Conservation (phyloP, 148 eudicot species). For the Heliosperma pusillum region DNA sequence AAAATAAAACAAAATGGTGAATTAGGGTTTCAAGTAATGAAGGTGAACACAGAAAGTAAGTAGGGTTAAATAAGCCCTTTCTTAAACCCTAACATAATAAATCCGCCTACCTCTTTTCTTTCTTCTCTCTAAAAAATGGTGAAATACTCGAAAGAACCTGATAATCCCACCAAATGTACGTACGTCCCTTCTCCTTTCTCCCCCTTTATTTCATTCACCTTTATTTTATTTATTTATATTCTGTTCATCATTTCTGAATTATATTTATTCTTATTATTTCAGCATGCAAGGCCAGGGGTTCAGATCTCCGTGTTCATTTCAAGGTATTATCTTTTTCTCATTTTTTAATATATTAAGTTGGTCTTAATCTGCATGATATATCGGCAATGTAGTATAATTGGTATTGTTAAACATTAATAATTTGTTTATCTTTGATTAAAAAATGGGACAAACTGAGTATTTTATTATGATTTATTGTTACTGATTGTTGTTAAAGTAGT, state of each 20-base stretch:
- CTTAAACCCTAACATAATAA: background rate
- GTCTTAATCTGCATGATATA: too few relatives aligned
- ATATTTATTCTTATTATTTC: background rate
- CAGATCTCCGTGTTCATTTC: constrained; percentile 72
- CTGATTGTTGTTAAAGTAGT: too few relatives aligned
- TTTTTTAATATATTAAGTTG: too few relatives aligned
- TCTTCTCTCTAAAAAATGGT: background rate
- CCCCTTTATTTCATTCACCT: too few relatives aligned
- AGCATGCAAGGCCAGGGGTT: constrained; percentile 87
- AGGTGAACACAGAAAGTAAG: too few relatives aligned
- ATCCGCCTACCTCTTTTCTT: background rate
- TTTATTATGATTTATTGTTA: too few relatives aligned
- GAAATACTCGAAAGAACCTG: constrained; percentile 54
- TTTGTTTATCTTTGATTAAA: too few relatives aligned
- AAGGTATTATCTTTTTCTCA: constrained; percentile 39
- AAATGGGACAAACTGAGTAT: too few relatives aligned
- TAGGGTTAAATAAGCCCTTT: background rate
- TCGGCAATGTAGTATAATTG: too few relatives aligned
- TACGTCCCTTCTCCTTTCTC: background rate
- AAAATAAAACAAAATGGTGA: too few relatives aligned
- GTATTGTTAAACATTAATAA: too few relatives aligned
- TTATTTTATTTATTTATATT: background rate
- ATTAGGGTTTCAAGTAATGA: too few relatives aligned
- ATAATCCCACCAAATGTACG: constrained; percentile 73
- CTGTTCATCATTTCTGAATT: background rate